A percentile compares a stretch with the other conserved stretches of the same genome.
phyloP scores from a whole-genome alignment of 2,329 filamentous ascomycete species.

The Helotiales sp. region DNA sequence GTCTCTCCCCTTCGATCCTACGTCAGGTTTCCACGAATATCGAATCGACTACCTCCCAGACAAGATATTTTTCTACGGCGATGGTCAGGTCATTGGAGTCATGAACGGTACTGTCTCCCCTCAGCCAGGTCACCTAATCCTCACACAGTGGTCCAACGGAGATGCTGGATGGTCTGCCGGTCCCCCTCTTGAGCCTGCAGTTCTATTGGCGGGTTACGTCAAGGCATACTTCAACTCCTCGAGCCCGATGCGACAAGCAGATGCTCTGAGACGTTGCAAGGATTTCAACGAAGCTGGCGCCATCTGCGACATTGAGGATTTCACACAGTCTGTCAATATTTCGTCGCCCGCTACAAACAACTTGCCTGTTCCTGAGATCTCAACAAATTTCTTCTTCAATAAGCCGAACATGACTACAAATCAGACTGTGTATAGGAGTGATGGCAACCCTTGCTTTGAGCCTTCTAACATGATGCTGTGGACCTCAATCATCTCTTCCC shows the following conservation, averaged over 20 bases:
- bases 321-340: conserved; percentile 31
- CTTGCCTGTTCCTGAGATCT: not conserved
- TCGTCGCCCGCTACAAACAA: conserved; percentile 35
- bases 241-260: conserved; percentile 43
- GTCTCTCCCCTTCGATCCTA: conserved; percentile 69
- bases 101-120: conserved; percentile 64
- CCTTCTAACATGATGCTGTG: not conserved
- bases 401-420: conserved; percentile 53
- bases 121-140: conserved; percentile 66
- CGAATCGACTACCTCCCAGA: conserved; percentile 74
- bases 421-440: conserved; percentile 49
- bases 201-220: conserved; percentile 69
- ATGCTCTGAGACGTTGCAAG: conserved; percentile 50
- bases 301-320: conserved; percentile 57
- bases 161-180: conserved; percentile 73
- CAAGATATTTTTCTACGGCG: conserved; percentile 71
- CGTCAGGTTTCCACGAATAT: conserved; percentile 73
- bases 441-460: not conserved
- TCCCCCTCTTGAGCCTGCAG: conserved; percentile 66
- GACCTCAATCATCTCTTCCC: not conserved
- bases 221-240: conserved; percentile 83
- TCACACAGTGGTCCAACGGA: conserved; percentile 82
- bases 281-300: conserved; percentile 46
- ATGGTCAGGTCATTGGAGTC: conserved; percentile 60
- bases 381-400: conserved; percentile 55